Conservation (phyloP, 768 basidiomycete genomes). For the Sarcomyxa edulis region DNA sequence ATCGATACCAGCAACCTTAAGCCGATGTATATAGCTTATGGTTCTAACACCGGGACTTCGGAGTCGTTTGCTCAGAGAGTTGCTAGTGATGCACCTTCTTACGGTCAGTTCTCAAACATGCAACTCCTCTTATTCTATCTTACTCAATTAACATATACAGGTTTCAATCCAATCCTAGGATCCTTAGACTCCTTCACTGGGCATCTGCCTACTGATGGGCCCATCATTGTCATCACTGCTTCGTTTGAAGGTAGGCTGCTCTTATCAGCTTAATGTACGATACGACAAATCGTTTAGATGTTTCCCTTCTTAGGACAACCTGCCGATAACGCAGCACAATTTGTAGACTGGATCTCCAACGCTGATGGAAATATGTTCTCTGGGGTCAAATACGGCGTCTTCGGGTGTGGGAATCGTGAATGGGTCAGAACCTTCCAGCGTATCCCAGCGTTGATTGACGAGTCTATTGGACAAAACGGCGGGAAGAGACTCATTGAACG, state of each 20-base stretch:
- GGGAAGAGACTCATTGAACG: conserved; percentile 28
- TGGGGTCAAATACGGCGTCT: conserved; percentile 35
- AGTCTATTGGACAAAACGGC: conserved; percentile 25
- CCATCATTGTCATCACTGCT: conserved; percentile 39
- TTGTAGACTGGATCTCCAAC: conserved; percentile 34
- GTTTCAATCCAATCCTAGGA: conserved; percentile 31
- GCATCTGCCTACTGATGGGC: conserved; percentile 35
- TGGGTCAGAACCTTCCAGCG: conserved; percentile 44
- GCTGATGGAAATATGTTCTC: conserved; percentile 20
- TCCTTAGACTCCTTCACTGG: conserved; percentile 33
- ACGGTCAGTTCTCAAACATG: conserved; percentile 21
- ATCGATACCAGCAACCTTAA: conserved; percentile 7
- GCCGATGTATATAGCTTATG: conserved; percentile 35
- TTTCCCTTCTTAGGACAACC: conserved; percentile 28
- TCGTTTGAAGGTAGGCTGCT: conserved; percentile 42
- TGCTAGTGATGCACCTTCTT: conserved; percentile 27
- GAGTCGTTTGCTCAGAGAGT: conserved; percentile 43
- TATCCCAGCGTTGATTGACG: conserved; percentile 36
- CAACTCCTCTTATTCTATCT: background rate
- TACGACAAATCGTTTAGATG: background rate
- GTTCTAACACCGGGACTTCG: conserved; percentile 44
- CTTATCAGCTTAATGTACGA: background rate
- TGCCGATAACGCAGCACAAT: conserved; percentile 42
- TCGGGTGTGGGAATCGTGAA: conserved; percentile 46
- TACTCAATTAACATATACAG: conserved; percentile 12